These are phyloP conservation scores for Pyrrhoderma lamaoense DNA, from an alignment of 1,284 basidiomycete species.

Conservation along the genomic window DNA sequence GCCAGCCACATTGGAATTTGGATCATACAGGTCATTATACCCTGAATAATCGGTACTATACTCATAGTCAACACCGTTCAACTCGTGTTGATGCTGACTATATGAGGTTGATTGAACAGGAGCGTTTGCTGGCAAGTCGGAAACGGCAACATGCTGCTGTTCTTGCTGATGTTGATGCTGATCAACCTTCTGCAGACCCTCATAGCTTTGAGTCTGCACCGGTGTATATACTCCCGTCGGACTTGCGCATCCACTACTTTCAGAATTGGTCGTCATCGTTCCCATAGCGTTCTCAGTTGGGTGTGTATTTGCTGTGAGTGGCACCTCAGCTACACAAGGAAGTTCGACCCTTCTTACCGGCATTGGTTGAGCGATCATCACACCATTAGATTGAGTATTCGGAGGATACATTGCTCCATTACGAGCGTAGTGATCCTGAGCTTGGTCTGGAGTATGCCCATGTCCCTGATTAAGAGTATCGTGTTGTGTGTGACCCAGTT, in stretches of 20 bases:
- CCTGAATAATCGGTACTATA: too few relatives aligned
- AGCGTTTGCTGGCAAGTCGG: not conserved
- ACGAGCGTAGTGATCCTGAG: not conserved
- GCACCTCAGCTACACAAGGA: conserved; percentile 6
- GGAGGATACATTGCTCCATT: not conserved
- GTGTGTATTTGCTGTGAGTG: not conserved
- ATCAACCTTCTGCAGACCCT: not conserved
- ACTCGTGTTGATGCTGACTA: not conserved
- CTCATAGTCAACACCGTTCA: not conserved
- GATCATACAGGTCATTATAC: too few relatives aligned
- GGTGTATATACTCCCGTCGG: not conserved
- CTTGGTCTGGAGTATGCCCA: not conserved
- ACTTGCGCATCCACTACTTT: not conserved
- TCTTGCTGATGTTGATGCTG: not conserved
- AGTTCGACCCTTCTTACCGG: conserved; percentile 11
- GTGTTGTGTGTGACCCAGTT: not conserved
- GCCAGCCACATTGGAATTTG: too few relatives aligned
- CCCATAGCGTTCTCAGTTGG: not conserved
- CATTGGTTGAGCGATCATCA: conserved; percentile 9
- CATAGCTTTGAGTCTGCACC: not conserved
- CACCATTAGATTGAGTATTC: not conserved
- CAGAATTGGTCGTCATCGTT: not conserved
- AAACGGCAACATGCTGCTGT: not conserved
- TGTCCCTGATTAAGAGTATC: not conserved
- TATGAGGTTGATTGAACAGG: not conserved